phyloP scores from a whole-genome alignment of 2,329 filamentous ascomycete species.

The Coniella vitis region DNA sequence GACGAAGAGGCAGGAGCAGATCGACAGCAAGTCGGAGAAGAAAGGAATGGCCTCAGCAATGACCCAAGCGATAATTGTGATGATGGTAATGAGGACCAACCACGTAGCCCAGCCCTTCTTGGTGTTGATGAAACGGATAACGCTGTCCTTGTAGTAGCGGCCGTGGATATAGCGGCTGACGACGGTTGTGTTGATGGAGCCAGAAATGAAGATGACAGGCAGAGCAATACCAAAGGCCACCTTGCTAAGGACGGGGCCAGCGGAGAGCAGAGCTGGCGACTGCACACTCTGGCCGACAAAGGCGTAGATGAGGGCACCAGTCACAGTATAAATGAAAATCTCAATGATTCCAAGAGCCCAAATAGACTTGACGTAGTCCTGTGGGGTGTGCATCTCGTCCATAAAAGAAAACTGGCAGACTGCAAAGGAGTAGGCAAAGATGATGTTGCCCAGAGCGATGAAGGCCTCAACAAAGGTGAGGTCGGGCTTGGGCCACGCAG shows the following conservation, averaged over 20 bases:
- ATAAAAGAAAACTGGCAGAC: slow-evolving; percentile 47
- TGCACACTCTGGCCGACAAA: slow-evolving; percentile 58
- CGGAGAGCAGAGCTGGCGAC: slow-evolving; percentile 62
- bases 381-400: slow-evolving; percentile 46
- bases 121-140: slow-evolving; percentile 42
- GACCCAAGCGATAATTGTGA: slow-evolving; percentile 62
- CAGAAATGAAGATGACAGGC: slow-evolving; percentile 68
- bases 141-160: slow-evolving; percentile 35
- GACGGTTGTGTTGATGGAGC: slow-evolving; percentile 57
- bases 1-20: slow-evolving; percentile 44
- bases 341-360: slow-evolving; percentile 55
- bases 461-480: slow-evolving; percentile 49
- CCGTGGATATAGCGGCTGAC: slow-evolving; percentile 40
- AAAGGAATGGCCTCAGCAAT: slow-evolving; percentile 68
- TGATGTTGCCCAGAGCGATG: slow-evolving; percentile 59
- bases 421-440: slow-evolving; percentile 60
- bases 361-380: slow-evolving; percentile 47
- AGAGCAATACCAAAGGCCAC: slow-evolving; percentile 64
- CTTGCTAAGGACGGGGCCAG: slow-evolving; percentile 52
- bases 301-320: slow-evolving; percentile 61
- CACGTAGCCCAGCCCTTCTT: slow-evolving; percentile 41
- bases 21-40: slow-evolving; percentile 60
- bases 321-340: slow-evolving; percentile 59
- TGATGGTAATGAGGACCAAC: slow-evolving; percentile 47
- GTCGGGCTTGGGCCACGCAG: slow-evolving; percentile 37